Percentiles rank a stretch among this genome's conserved stretches.
phyloP scores from a whole-genome alignment of 2,329 filamentous ascomycete genomes.

The Pezicula neosporulosa region DNA sequence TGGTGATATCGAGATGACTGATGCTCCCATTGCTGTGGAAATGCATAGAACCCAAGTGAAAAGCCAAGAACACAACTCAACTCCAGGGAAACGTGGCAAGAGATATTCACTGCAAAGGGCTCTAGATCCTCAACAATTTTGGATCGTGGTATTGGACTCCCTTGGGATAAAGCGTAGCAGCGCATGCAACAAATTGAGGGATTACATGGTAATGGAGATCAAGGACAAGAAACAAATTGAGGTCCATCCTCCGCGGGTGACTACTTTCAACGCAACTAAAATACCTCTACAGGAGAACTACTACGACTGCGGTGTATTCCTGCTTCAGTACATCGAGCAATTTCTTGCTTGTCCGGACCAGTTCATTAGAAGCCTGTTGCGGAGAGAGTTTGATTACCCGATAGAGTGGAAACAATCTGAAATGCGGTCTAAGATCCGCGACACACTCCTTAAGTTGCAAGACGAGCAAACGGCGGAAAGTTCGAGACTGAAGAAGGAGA shows the following conservation, averaged over 20 bases:
- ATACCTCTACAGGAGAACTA: slow-evolving; percentile 81
- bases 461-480: slow-evolving; percentile 40
- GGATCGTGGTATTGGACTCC: slow-evolving; percentile 86
- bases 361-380: slow-evolving; percentile 66
- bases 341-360: slow-evolving; percentile 73
- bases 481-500: background rate
- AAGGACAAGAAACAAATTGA: slow-evolving; percentile 48
- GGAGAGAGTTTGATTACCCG: slow-evolving; percentile 41
- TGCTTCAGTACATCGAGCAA: slow-evolving; percentile 79
- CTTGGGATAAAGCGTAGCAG: slow-evolving; percentile 61
- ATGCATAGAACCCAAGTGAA: background rate
- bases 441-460: slow-evolving; percentile 62
- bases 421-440: slow-evolving; percentile 63
- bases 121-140: slow-evolving; percentile 51
- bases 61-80: slow-evolving; percentile 3
- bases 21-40: background rate
- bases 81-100: slow-evolving; percentile 29
- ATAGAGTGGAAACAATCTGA: slow-evolving; percentile 53
- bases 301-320: slow-evolving; percentile 85
- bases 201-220: slow-evolving; percentile 75
- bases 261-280: slow-evolving; percentile 65
- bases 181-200: slow-evolving; percentile 66
- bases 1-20: background rate
- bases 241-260: slow-evolving; percentile 23
- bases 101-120: slow-evolving; percentile 34